Conservation (phyloP, 2,329 filamentous ascomycete genomes). For the Geoglossum cookeanum region DNA sequence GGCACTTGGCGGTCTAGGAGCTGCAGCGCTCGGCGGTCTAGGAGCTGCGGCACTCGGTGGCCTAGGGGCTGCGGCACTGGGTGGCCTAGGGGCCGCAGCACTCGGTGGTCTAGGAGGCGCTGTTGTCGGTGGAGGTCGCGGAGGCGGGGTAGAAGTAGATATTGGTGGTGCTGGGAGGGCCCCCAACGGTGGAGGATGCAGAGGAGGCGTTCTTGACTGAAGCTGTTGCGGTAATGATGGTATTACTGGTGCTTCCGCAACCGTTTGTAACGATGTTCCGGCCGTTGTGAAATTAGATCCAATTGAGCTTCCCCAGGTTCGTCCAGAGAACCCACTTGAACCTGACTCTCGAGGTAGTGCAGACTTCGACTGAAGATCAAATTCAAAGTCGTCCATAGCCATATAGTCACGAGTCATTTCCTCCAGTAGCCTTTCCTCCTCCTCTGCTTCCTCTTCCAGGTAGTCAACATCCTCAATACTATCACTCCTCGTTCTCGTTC, state of each 20-base stretch:
- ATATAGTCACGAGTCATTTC: slow-evolving; percentile 70
- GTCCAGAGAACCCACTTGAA: slow-evolving; percentile 58
- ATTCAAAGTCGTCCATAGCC: slow-evolving; percentile 61
- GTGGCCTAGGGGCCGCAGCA: too few relatives aligned
- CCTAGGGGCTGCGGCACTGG: slow-evolving; percentile 15
- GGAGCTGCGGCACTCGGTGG: slow-evolving; percentile 22
- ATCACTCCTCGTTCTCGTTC: slow-evolving; percentile 48
- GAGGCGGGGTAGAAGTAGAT: slow-evolving; percentile 12
- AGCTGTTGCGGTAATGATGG: slow-evolving; percentile 19
- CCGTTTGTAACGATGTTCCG: slow-evolving; percentile 49
- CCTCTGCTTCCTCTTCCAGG: slow-evolving; percentile 22
- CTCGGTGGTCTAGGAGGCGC: background rate
- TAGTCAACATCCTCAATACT: slow-evolving; percentile 24
- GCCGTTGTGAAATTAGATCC: slow-evolving; percentile 52
- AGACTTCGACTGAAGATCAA: slow-evolving; percentile 47
- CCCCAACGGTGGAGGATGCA: slow-evolving; percentile 12
- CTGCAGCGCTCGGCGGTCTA: slow-evolving; percentile 14
- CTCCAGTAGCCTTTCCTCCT: slow-evolving; percentile 42
- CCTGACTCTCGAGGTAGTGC: slow-evolving; percentile 60
- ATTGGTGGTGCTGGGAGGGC: slow-evolving; percentile 12
- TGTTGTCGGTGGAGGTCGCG: slow-evolving; percentile 10
- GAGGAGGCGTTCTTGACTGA: slow-evolving; percentile 16
- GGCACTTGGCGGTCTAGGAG: slow-evolving; percentile 10
- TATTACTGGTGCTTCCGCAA: slow-evolving; percentile 40
- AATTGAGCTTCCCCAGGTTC: slow-evolving; percentile 64